phyloP scores from a whole-genome alignment of 2,329 filamentous ascomycete species.

The Huntiella bhutanensis region DNA sequence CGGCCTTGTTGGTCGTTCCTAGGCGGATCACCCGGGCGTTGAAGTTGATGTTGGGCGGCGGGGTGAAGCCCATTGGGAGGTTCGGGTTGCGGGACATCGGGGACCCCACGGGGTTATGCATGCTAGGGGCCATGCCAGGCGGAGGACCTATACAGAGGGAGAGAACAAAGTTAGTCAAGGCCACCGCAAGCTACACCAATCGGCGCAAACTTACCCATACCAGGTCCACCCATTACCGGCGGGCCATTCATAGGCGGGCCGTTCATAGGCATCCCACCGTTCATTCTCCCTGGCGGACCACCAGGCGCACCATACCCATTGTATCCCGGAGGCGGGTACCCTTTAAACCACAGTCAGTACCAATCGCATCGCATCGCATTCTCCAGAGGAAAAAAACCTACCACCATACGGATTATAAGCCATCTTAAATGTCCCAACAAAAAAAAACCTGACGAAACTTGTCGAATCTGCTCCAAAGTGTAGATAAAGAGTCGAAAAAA shows the following conservation, averaged over 20 bases:
- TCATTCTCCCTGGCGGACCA: constrained; percentile 1
- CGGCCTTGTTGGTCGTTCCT: constrained; percentile 54
- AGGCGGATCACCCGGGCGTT: constrained; percentile 90
- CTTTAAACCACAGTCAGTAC: constrained; percentile 11
- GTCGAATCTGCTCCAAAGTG: no score
- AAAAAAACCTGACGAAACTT: no score
- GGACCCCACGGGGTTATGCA: constrained; percentile 53
- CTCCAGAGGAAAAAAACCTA: constrained; percentile 16
- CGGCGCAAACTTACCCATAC: constrained; percentile 45
- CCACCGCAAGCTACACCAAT: neutral
- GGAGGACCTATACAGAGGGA: constrained; percentile 41
- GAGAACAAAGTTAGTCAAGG: constrained; percentile 8
- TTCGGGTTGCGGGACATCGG: constrained; percentile 65
- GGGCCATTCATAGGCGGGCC: constrained; percentile 20
- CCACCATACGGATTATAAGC: constrained; percentile 44
- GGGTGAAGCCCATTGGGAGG: constrained; percentile 69
- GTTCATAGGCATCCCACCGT: constrained; percentile 11
- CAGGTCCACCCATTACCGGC: constrained; percentile 60
- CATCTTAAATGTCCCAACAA: constrained; percentile 20
- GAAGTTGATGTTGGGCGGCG: constrained; percentile 94
- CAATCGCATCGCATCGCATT: no score
- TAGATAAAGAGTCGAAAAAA: no score
- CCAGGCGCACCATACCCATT: constrained; percentile 30
- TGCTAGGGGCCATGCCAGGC: constrained; percentile 62
- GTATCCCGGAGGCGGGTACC: constrained; percentile 53